These are phyloP conservation scores for Lumnitzera racemosa DNA, from an alignment of 345 rosid species.

Conservation along the genomic window DNA sequence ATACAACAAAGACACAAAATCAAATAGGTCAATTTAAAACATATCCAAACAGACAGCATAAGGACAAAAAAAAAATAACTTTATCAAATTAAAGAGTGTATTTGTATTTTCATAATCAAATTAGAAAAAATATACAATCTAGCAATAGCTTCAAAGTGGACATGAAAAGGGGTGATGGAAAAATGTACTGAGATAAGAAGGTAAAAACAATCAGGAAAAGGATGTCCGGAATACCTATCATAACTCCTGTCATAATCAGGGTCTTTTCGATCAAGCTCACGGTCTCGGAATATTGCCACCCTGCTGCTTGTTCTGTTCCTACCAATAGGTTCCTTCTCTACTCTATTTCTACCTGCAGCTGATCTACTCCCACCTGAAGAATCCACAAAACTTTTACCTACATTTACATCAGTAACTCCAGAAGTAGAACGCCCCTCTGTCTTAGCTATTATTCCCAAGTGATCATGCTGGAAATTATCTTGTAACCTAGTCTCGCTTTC, in stretches of 20 bases:
- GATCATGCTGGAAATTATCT: conserved; percentile 28
- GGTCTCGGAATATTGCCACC: conserved; percentile 81
- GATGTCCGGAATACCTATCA: conserved; percentile 37
- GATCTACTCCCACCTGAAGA: conserved; percentile 40
- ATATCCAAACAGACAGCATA: too few species aligned
- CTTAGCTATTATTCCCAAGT: conserved; percentile 28
- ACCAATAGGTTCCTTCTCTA: conserved; percentile 53
- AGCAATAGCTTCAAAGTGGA: too few species aligned
- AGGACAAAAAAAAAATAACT: too few species aligned
- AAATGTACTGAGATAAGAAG: too few species aligned
- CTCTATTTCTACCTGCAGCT: conserved; percentile 37
- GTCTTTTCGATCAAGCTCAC: conserved; percentile 64
- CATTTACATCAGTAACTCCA: conserved; percentile 32
- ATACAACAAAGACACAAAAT: too few species aligned
- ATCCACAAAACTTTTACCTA: conserved; percentile 37
- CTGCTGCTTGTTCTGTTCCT: conserved; percentile 43
- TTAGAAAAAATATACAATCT: too few species aligned
- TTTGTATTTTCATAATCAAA: too few species aligned
- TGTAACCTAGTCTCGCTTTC: conserved; percentile 41
- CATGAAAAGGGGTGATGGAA: too few species aligned
- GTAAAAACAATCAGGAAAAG: too few species aligned
- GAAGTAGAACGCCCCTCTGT: conserved; percentile 39
- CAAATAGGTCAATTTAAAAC: too few species aligned
- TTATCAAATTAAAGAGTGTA: too few species aligned
- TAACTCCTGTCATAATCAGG: conserved; percentile 82